Conservation (phyloP, 1,139 yeast genomes). For the Casaregolazyma suthepensis region DNA sequence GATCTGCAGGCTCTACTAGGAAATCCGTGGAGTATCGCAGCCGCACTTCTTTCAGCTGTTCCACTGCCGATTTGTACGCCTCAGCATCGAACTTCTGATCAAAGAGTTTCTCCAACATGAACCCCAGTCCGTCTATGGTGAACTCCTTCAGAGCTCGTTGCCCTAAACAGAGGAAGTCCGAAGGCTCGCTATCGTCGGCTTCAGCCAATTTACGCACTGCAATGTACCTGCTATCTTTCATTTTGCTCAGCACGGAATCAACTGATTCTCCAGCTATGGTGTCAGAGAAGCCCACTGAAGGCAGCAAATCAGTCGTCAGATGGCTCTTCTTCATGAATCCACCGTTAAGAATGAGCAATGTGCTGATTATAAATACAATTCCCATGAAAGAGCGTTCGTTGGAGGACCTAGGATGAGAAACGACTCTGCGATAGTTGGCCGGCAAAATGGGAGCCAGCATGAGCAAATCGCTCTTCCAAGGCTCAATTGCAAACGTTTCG, state of each 20-base stretch:
- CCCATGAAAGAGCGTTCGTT: slow-evolving; percentile 14
- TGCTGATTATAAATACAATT: slow-evolving; percentile 10
- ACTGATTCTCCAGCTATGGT: neutral
- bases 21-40: neutral
- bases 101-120: slow-evolving; percentile 1
- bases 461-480: slow-evolving; percentile 6
- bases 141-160: slow-evolving; percentile 6
- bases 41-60: neutral
- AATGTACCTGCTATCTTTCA: slow-evolving; percentile 8
- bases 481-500: neutral
- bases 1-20: neutral
- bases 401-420: slow-evolving; percentile 7
- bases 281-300: neutral
- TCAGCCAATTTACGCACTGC: slow-evolving; percentile 2
- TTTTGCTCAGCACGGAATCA: slow-evolving; percentile 4
- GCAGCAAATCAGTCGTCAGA: slow-evolving; percentile 1
- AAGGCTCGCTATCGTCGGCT: slow-evolving; percentile 5
- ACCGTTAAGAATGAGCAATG: slow-evolving; percentile 12
- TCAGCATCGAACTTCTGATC: slow-evolving; percentile 3
- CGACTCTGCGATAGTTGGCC: slow-evolving; percentile 4
- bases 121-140: slow-evolving; percentile 4
- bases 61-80: neutral
- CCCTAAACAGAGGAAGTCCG: slow-evolving; percentile 3
- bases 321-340: slow-evolving; percentile 7
- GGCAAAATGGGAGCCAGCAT: slow-evolving; percentile 12